phyloP scores from a whole-genome alignment of 495 filamentous ascomycete species.

The Aspergillus wentii region DNA sequence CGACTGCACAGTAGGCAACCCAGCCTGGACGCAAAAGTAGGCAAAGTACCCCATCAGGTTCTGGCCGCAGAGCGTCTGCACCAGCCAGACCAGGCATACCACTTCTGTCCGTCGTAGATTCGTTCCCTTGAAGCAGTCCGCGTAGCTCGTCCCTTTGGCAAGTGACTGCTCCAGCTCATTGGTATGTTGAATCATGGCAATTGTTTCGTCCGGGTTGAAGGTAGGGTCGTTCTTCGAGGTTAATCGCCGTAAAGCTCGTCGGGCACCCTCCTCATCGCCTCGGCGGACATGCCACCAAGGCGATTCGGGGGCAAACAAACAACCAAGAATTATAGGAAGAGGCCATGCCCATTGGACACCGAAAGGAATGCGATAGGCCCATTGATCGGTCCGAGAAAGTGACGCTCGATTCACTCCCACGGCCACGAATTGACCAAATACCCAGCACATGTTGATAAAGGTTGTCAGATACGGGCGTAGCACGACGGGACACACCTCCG shows the following conservation, averaged over 20 bases:
- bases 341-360: constrained; percentile 75
- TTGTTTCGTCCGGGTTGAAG: constrained; percentile 59
- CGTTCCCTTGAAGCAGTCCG: constrained; percentile 64
- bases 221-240: constrained; percentile 44
- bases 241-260: constrained; percentile 53
- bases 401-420: constrained; percentile 60
- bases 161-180: constrained; percentile 60
- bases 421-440: constrained; percentile 62
- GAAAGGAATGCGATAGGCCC: constrained; percentile 59
- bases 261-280: constrained; percentile 55
- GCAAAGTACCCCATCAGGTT: constrained; percentile 67
- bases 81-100: constrained; percentile 62
- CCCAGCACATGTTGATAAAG: constrained; percentile 74
- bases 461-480: constrained; percentile 66
- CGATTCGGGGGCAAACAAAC: constrained; percentile 61
- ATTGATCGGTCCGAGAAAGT: constrained; percentile 42
- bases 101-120: constrained; percentile 67
- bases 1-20: constrained; percentile 47
- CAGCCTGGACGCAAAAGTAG: constrained; percentile 65
- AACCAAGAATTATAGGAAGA: constrained; percentile 56
- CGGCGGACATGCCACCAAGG: constrained; percentile 73
- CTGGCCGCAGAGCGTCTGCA: constrained; percentile 66
- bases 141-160: constrained; percentile 52
- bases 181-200: constrained; percentile 72
- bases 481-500: constrained; percentile 65